Conservation (phyloP, 148 eudicot species). For the Spergularia marina region DNA sequence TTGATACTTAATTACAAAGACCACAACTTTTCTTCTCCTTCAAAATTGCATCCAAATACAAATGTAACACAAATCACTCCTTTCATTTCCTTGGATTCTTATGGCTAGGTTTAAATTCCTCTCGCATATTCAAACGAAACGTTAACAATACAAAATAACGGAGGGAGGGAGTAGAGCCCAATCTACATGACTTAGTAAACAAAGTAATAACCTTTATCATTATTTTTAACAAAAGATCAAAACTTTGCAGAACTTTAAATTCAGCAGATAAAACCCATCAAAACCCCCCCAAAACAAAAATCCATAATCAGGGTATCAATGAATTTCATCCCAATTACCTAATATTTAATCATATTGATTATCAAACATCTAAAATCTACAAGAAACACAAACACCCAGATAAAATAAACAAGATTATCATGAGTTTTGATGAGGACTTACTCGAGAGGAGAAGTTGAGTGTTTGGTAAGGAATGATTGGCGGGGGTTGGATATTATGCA, state of each 20-base stretch:
- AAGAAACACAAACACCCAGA: background rate
- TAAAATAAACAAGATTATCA: background rate
- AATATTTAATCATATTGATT: background rate
- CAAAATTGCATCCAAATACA: too few species aligned
- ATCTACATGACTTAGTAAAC: background rate
- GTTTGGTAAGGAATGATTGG: constrained; percentile 16
- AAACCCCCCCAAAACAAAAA: background rate
- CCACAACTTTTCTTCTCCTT: too few species aligned
- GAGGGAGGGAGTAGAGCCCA: background rate
- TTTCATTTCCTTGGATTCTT: too few species aligned
- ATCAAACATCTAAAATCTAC: background rate
- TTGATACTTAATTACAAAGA: too few species aligned
- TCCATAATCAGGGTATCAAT: background rate
- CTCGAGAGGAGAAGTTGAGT: constrained; percentile 8
- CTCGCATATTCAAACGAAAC: too few species aligned
- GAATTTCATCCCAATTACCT: background rate
- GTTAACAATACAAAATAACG: too few species aligned
- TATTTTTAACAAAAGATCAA: background rate
- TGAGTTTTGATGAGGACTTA: constrained; percentile 7
- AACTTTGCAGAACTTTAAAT: background rate
- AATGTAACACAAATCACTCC: too few species aligned
- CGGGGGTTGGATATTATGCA: background rate
- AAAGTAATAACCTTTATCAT: background rate
- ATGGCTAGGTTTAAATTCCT: too few species aligned
- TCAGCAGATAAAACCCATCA: background rate